phyloP scores from a whole-genome alignment of 2,329 filamentous ascomycete species.

The Colletotrichum karsti region DNA sequence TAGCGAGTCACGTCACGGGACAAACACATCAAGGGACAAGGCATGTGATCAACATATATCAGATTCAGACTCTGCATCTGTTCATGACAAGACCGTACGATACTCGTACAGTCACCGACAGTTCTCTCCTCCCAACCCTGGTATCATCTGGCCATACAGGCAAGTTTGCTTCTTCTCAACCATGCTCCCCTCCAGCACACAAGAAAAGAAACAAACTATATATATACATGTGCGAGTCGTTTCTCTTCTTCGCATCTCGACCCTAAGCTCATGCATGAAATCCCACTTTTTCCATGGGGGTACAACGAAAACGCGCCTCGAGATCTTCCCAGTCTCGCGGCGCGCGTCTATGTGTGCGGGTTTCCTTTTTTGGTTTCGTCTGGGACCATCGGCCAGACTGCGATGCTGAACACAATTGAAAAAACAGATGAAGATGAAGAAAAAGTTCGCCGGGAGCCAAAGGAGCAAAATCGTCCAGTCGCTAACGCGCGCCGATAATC shows the following conservation, averaged over 20 bases:
- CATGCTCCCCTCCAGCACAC: conserved; percentile 24
- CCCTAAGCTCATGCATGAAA: conserved; percentile 28
- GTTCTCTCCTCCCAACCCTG: conserved; percentile 26
- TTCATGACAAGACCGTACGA: conserved; percentile 9
- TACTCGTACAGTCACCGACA: not conserved
- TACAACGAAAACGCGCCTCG: conserved; percentile 8
- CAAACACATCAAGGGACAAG: not conserved
- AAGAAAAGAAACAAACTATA: conserved; percentile 30
- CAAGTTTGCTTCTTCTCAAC: conserved; percentile 15
- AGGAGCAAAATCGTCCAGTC: conserved; percentile 17
- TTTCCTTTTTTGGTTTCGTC: conserved; percentile 24
- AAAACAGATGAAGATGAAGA: conserved; percentile 4
- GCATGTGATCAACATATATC: conserved; percentile 8
- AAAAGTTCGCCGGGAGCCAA: conserved; percentile 17
- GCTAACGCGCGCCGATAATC: conserved; percentile 23
- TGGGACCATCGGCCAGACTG: conserved; percentile 12
- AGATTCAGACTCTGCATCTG: conserved; percentile 21
- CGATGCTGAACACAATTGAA: conserved; percentile 22
- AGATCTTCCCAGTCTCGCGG: conserved; percentile 23
- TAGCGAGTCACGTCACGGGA: too few species aligned
- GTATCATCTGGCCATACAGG: conserved; percentile 29
- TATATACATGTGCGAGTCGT: conserved; percentile 31
- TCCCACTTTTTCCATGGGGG: conserved; percentile 17
- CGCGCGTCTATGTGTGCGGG: conserved; percentile 24
- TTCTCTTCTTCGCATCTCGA: conserved; percentile 27